Base-by-base conservation (phyloP, 768 basidiomycete species). In the Boletus rubropictus region DNA sequence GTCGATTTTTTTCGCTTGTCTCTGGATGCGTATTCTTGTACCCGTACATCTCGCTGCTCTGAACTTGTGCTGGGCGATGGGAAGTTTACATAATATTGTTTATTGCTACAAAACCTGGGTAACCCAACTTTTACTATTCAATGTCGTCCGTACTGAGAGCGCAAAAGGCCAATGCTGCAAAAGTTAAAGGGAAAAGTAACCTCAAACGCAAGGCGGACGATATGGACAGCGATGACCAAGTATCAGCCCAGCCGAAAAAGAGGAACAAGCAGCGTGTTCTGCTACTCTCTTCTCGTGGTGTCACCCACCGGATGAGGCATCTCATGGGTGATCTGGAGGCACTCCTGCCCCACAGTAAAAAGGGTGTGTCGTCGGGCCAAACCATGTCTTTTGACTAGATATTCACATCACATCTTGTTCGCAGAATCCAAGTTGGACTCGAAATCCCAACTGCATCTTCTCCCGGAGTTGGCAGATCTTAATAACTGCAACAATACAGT, bases 401-500 rank as follows among this genome's bases (percentile, higher is more conserved):
- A 11, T 34, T 35, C 20, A 48, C 28, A 21, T 20, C 36, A 29
- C 39, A 0, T 24, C 11, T 25, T 45, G 51, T 49, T 43, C 5
- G 32, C 58, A 99, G 96, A 99, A 65, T 85, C 95, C 41, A 98
- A 98, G 70, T 80, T 99, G 34, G 95, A 98, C 69, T 92, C 93
- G 25, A 98, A 98, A 69, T 91, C 89, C 45, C 90, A 95, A 53
- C 75, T 98, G 3, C 77, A 89, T 54, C 81, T 97, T 32, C 74
- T 99, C 24, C 96, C 96, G 35, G 96, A 98, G 68, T 81, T 99
- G 15, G 91, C 95, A 24, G 95, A 98, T 69, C 80, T 99, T 27
- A 85, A 96, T 66, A 95, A 93, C 63, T 99, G 96, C 70, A 97
- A 97, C 71, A 98, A 98, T 62, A 78, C 94, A 4, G 72, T 99